These are phyloP conservation scores for Nicotiana otophora DNA, from an alignment of 257 asterid species.

Conservation along the genomic window DNA sequence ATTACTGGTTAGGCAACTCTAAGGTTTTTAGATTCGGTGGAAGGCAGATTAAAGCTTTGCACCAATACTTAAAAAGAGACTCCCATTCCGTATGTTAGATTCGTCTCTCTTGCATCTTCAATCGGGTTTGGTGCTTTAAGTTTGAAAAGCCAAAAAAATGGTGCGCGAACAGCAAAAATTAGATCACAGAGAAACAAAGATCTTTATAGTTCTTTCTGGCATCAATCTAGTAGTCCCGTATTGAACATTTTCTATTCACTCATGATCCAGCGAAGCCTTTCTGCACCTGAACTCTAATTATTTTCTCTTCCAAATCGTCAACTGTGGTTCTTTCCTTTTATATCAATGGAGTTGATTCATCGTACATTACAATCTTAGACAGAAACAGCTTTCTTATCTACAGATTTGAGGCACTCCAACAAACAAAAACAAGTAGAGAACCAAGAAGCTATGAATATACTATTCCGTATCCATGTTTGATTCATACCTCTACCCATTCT, in stretches of 20 bases:
- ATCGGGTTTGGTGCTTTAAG: neutral
- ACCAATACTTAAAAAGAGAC: neutral
- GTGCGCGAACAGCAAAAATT: neutral
- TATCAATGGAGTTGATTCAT: neutral
- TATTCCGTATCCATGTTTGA: neutral
- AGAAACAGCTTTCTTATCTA: neutral
- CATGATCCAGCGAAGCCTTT: neutral
- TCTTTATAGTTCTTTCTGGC: neutral
- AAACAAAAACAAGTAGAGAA: neutral
- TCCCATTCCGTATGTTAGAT: neutral
- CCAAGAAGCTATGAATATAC: neutral
- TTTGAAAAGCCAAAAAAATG: neutral
- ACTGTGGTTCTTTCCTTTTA: neutral
- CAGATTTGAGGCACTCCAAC: neutral
- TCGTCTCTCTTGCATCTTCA: neutral
- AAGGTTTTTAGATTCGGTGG: neutral
- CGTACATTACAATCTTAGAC: neutral
- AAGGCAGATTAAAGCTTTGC: neutral
- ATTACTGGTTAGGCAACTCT: neutral
- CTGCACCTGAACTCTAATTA: neutral
- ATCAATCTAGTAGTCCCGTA: neutral
- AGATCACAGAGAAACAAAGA: neutral
- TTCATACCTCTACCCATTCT: conserved; percentile 85
- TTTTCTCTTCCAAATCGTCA: neutral
- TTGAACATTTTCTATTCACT: neutral